Evolutionary conservation across 805 yeast species (phyloP).

Genomic region (Barnettozyma botsteinii): DNA sequence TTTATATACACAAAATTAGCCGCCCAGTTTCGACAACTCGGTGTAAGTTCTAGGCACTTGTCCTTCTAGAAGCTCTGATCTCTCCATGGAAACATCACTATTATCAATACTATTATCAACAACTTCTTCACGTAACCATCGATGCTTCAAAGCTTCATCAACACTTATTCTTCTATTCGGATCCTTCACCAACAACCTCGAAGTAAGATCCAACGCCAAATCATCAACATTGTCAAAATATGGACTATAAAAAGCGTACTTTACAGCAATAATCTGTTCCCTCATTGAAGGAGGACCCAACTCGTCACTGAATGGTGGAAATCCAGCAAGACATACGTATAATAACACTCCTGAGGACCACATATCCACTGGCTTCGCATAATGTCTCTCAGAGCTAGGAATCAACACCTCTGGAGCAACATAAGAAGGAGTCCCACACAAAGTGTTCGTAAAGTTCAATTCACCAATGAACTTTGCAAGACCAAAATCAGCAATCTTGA

Average conservation of each 20-base stretch:
- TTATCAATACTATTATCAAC: too few relatives aligned
- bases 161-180: slow-evolving; percentile 74
- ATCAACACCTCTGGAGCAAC: slow-evolving; percentile 78
- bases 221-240: slow-evolving; percentile 73
- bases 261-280: slow-evolving; percentile 63
- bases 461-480: slow-evolving; percentile 58
- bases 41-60: slow-evolving; percentile 32
- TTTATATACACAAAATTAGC: slow-evolving; percentile 7
- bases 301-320: slow-evolving; percentile 82
- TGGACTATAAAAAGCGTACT: slow-evolving; percentile 70
- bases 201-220: slow-evolving; percentile 57
- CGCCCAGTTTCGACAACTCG: slow-evolving; percentile 27
- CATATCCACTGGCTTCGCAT: slow-evolving; percentile 68
- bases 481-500: slow-evolving; percentile 84
- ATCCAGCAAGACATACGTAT: slow-evolving; percentile 77
- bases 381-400: slow-evolving; percentile 41
- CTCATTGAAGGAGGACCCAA: slow-evolving; percentile 74
- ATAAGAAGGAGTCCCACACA: slow-evolving; percentile 85
- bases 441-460: slow-evolving; percentile 63
- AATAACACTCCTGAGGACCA: slow-evolving; percentile 80
- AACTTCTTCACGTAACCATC: slow-evolving; percentile 55
- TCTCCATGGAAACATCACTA: slow-evolving; percentile 2
- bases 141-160: slow-evolving; percentile 77
- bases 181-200: slow-evolving; percentile 56
- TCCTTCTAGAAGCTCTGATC: not conserved